phyloP scores from a whole-genome alignment of 2,329 filamentous ascomycete species.

The Claviceps sp. region DNA sequence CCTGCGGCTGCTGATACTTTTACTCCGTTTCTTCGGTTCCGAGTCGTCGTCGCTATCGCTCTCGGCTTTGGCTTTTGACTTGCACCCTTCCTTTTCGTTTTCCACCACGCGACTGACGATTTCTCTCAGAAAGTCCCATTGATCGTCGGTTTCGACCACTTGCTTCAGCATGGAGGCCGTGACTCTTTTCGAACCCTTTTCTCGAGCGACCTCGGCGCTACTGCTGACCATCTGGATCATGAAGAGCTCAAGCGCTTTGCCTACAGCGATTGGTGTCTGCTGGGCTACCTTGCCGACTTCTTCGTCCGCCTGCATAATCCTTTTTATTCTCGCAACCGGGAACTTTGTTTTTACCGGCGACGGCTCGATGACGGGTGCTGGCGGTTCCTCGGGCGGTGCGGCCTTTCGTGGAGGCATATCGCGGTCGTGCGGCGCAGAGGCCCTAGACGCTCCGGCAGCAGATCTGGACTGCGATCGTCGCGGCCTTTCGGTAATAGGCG shows the following conservation, averaged over 20 bases:
- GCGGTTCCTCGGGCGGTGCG: conserved; percentile 15
- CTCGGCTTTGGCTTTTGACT: conserved; percentile 33
- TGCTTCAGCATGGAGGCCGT: conserved; percentile 85
- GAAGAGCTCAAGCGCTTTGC: conserved; percentile 91
- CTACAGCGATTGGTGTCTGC: conserved; percentile 89
- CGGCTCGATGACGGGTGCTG: conserved; percentile 34
- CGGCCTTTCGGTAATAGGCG: conserved; percentile 2
- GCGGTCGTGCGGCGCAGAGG: conserved; percentile 6
- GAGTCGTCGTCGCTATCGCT: conserved; percentile 39
- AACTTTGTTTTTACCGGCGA: conserved; percentile 89
- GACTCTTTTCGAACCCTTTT: conserved; percentile 77
- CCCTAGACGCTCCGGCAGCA: not conserved
- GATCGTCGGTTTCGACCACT: conserved; percentile 75
- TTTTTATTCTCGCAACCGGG: conserved; percentile 91
- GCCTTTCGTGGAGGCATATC: conserved; percentile 22
- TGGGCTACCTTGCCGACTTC: conserved; percentile 98
- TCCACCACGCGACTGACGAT: conserved; percentile 71
- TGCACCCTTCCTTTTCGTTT: conserved; percentile 35
- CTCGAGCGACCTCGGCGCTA: conserved; percentile 70
- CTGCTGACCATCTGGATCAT: conserved; percentile 91
- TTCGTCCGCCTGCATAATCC: conserved; percentile 98
- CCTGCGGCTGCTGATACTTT: conserved; percentile 33
- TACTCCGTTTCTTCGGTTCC: conserved; percentile 34
- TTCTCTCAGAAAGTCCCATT: conserved; percentile 87
- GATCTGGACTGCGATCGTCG: conserved; percentile 1